phyloP scores from a whole-genome alignment of 805 yeast genomes.

The Lipomyces kockii region DNA sequence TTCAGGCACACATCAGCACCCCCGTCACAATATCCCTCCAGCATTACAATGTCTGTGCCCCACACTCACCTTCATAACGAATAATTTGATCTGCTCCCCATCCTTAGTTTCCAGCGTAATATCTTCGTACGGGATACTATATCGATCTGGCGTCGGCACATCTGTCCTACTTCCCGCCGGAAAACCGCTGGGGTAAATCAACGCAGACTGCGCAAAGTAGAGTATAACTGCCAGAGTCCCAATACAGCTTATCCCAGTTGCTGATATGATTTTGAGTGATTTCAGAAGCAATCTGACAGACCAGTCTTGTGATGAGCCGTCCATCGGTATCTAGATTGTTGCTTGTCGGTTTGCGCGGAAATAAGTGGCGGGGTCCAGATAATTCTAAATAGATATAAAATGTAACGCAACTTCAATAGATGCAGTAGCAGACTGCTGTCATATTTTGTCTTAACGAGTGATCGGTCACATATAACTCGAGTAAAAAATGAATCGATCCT shows the following conservation, averaged over 20 bases:
- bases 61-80: constrained; percentile 50
- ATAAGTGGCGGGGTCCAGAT: constrained; percentile 8
- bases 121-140: constrained; percentile 68
- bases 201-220: constrained; percentile 62
- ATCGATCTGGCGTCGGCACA: constrained; percentile 78
- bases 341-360: not conserved
- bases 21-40: not conserved
- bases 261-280: constrained; percentile 30
- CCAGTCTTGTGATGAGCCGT: constrained; percentile 22
- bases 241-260: constrained; percentile 32
- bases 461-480: not conserved
- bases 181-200: constrained; percentile 83
- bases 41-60: not conserved
- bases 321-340: not conserved
- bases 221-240: constrained; percentile 43
- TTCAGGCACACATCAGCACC: constrained; percentile 1
- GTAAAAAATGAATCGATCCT: not conserved
- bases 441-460: not conserved
- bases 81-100: constrained; percentile 70
- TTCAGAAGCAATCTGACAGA: constrained; percentile 25
- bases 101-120: constrained; percentile 68
- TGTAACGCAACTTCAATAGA: not conserved
- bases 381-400: not conserved
- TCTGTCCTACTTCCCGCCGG: constrained; percentile 68
- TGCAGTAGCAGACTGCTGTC: not conserved